Percentiles rank a stretch among this genome's conserved stretches.
These are phyloP conservation scores for Gymnopus androsaceus DNA, from an alignment of 1,284 basidiomycete genomes.

Conservation along the genomic window DNA sequence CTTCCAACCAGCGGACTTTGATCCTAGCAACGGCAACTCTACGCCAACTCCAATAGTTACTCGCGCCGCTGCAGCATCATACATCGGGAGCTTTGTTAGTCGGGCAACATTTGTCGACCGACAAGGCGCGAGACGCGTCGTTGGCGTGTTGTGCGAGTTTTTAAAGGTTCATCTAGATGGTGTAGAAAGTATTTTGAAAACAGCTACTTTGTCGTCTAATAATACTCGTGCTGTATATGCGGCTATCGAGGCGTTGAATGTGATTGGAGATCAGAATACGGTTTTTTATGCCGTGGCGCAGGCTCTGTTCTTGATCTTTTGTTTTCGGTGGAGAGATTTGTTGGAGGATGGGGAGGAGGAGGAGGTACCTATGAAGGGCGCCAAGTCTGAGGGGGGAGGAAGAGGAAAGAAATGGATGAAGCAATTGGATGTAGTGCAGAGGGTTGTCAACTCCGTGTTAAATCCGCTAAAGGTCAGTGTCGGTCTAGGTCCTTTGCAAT, in stretches of 20 bases:
- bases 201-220: slow-evolving; percentile 21
- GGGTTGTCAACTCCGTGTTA: slow-evolving; percentile 79
- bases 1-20: slow-evolving; percentile 50
- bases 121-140: slow-evolving; percentile 74
- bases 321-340: slow-evolving; percentile 94
- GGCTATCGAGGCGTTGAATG: slow-evolving; percentile 35
- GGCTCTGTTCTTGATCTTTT: slow-evolving; percentile 95
- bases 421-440: slow-evolving; percentile 79
- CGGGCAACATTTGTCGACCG: slow-evolving; percentile 87
- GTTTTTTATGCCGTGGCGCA: slow-evolving; percentile 95
- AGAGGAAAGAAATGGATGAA: slow-evolving; percentile 80
- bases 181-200: slow-evolving; percentile 53
- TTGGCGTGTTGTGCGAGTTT: slow-evolving; percentile 84
- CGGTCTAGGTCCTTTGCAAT: background rate
- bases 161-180: slow-evolving; percentile 76
- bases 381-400: slow-evolving; percentile 25
- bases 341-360: slow-evolving; percentile 60
- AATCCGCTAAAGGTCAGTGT: slow-evolving; percentile 83
- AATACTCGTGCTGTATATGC: slow-evolving; percentile 15
- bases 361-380: slow-evolving; percentile 32
- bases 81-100: slow-evolving; percentile 91
- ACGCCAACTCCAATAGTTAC: slow-evolving; percentile 63
- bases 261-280: slow-evolving; percentile 55
- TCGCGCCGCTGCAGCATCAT: slow-evolving; percentile 87
- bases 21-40: slow-evolving; percentile 9